Evolutionary conservation across 495 filamentous ascomycete genomes (phyloP), one percentile per base, ranked within the genome.

Genomic region (Podospora anserina): DNA sequence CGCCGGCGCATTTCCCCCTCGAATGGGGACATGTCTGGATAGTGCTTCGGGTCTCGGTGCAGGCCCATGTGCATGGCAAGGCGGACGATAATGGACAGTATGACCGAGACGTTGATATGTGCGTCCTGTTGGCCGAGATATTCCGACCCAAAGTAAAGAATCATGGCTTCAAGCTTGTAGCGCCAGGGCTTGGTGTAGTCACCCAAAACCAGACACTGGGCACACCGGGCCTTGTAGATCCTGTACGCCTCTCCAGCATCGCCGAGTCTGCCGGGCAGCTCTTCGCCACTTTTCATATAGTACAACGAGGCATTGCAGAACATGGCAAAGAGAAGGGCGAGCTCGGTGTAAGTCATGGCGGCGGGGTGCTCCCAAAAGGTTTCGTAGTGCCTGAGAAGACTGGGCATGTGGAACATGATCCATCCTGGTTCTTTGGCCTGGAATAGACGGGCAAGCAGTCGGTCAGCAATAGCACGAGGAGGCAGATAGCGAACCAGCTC

Each of bases 391-490:
- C 75, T 80, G 32, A 77, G 78, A 44, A 83, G 83, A 0, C 80
- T 80, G 3, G 82, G 80, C n/a, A 80, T 70, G 70, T 85, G 83
- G 13, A 83, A 75, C 13, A 76, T 66, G 44, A 81, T 66, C 65
- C 80, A 72, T 30, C 77, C 68, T 1, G 83, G 79, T 60, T 85
- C 83, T 32, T 78, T 78, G 0, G 76, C 76, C 27, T 81, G 80
- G 20, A 86, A 73, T 63, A 84, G 83, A 16, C 77, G 74, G 28
- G 79, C 76, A n/a, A 86, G 71, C 6, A 86, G 68, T 30, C 81
- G 74, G 73, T 85, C 84, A 18, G 77, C 72, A 3, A 82, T 69
- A 15, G 75, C 71, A 11, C 81, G 79, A 2, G 78, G 69, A 0
- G 83, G 84, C 9, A 86, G 69, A 65, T 82, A 77, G 9, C 68